Evolutionary conservation across 1,139 yeast species (phyloP), one percentile per base, ranked within the genome.

Genomic region (Taphrina deformans): DNA sequence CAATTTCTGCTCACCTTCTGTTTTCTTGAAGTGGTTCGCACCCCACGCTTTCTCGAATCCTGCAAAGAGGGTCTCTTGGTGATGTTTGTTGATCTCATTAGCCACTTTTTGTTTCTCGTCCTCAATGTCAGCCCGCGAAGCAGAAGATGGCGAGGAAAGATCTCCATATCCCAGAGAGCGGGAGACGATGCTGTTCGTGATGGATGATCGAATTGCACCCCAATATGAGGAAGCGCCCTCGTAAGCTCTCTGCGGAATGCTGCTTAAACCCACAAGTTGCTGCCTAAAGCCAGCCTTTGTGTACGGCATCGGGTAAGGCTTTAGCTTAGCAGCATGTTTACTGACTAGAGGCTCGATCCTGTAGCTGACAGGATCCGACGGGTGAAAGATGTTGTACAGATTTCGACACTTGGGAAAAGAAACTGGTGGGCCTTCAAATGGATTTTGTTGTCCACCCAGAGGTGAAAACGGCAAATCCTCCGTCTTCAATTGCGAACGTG

Each of bases 221-320:
- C 81, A 72, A 75, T 79, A 82, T 78, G 75, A 76, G 9, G 84
- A 76, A 0, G 86, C 85, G 65, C 78, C 78, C 14, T 77, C 70
- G 10, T 75, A 72, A 5, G 83, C 70, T 68, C 77, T 78, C 27
- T 80, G 82, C 10, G 82, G 79, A 29, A 84, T 74, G 33, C 71
- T 71, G 16, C 73, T 71, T n/a, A 76, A 67, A 21, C 74, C 75
- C 41, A 74, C 75, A 77, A 72, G 81, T 74, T 75, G 85, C 70
- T 74, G 80, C 67, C 70, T 85, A 77, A 76, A 77, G 72, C 71
- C 81, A 9, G 77, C 76, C 35, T 77, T 75, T 1, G 87, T 85
- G 71, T 82, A 85, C 1, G 88, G 85, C 10, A 85, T 80, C n/a
- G 76, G 75, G 62, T 79, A 85, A 0, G 96, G 91, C 69, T 83